Base-by-base conservation (phyloP, 768 basidiomycete genomes). In the Rhodotorula toruloides region DNA sequence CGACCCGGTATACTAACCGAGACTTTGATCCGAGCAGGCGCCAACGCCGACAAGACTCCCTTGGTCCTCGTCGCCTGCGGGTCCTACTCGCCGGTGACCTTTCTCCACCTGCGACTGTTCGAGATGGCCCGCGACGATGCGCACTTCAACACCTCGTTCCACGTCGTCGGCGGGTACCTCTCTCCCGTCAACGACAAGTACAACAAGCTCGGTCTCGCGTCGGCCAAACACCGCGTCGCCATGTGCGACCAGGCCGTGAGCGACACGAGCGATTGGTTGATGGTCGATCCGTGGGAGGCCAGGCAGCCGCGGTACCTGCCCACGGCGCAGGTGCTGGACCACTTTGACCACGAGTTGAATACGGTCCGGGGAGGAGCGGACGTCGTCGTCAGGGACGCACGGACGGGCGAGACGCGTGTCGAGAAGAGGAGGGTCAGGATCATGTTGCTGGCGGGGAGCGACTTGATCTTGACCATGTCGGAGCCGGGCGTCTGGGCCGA, bases 61-160 rank as follows among this genome's bases (percentile, higher is more conserved):
- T 80, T 96, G 72, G 89, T 92, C 61, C 86, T 96, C 68, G 91
- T 99, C 65, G 96, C 91, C 52, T 99, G 96, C 76, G 96, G 97
- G 68, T 73, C 49, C 61, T 76, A 72, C 49, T 52, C 56, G 16
- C 66, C 70, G 32, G 34, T 58, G 32, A 75, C 74, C 13, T 73
- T 72, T 60, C 59, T 71, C 32, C 71, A 68, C 71, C 77, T 77
- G 21, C 89, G 96, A 72, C 97, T 99, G 92, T 99, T 98, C 79
- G 96, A 98, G 77, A 98, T 99, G 96, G 96, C 94, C 61, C 89
- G 88, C 79, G 96, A 98, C 81, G 92, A 91, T 75, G 85, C 89
- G 58, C 85, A 90, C 57, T 89, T 91, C 74, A 90, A 92, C 77
- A 91, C 90, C 54, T 81, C 89, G 70, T 96, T 90, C 74, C 91